These are phyloP conservation scores for Austropuccinia psidii DNA, from an alignment of 1,284 basidiomycete species.

Conservation along the genomic window DNA sequence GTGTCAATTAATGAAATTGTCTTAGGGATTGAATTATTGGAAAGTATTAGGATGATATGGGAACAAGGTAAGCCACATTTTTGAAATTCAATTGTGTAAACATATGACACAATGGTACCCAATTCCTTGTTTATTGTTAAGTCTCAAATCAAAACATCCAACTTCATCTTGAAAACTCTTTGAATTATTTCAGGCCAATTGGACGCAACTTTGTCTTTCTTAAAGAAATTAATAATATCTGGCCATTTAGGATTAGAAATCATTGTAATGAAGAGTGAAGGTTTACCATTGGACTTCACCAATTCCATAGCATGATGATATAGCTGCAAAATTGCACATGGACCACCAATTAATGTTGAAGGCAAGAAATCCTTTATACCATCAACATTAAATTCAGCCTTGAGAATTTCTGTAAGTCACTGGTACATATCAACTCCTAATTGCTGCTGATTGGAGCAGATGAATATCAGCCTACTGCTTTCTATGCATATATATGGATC, in stretches of 20 bases:
- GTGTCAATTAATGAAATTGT: not conserved
- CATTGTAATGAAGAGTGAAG: constrained; percentile 50
- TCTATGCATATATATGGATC: constrained; percentile 12
- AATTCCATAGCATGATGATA: constrained; percentile 49
- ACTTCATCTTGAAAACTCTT: not conserved
- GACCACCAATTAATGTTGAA: constrained; percentile 48
- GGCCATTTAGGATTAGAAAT: constrained; percentile 50
- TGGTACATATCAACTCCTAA: not conserved
- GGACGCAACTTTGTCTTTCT: not conserved
- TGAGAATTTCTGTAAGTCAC: not conserved
- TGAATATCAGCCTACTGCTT: not conserved
- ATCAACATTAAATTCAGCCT: constrained; percentile 15
- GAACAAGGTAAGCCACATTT: not conserved
- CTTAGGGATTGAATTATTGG: not conserved
- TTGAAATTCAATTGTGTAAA: constrained; percentile 43
- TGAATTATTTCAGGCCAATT: not conserved
- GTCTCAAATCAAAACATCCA: not conserved
- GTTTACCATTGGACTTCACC: constrained; percentile 44
- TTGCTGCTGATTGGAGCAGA: not conserved
- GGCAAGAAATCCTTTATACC: constrained; percentile 46
- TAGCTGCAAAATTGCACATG: constrained; percentile 47
- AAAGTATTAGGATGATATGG: not conserved
- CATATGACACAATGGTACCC: not conserved
- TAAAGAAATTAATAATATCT: constrained; percentile 46
- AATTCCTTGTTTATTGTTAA: not conserved